Conservation (phyloP, 805 yeast genomes). For the Phaffomyces opuntiae region DNA sequence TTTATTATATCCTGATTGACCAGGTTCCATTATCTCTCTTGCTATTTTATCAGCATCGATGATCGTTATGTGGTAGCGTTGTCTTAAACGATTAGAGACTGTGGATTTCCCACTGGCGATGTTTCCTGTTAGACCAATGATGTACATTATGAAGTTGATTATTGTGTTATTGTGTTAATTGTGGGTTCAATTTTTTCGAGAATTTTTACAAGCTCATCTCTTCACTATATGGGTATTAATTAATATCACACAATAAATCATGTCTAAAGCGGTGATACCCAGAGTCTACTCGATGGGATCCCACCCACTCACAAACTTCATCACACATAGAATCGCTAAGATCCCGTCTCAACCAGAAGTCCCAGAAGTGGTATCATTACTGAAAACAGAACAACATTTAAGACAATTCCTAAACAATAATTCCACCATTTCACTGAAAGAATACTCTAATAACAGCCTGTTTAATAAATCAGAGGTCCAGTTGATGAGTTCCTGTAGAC, state of each 20-base stretch:
- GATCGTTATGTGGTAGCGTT: constrained; percentile 46
- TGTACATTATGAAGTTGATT: constrained; percentile 48
- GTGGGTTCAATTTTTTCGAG: neutral
- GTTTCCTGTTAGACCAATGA: constrained; percentile 96
- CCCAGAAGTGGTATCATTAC: constrained; percentile 35
- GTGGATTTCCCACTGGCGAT: constrained; percentile 97
- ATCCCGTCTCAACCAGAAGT: constrained; percentile 30
- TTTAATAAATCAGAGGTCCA: constrained; percentile 4
- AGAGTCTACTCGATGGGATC: constrained; percentile 39
- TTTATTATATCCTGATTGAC: constrained; percentile 57
- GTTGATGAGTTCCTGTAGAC: constrained; percentile 19
- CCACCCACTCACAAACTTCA: constrained; percentile 34
- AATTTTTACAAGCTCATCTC: neutral
- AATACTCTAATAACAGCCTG: constrained; percentile 7
- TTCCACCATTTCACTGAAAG: constrained; percentile 27
- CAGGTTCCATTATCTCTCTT: constrained; percentile 77
- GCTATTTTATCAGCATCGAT: constrained; percentile 93
- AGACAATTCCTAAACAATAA: constrained; percentile 34
- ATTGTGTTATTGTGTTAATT: neutral
- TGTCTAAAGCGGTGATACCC: constrained; percentile 12
- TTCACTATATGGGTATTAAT: neutral
- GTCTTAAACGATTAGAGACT: constrained; percentile 54
- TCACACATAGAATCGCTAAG: constrained; percentile 33
- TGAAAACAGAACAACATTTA: constrained; percentile 35
- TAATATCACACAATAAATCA: neutral